Evolutionary conservation across 2,329 filamentous ascomycete species (phyloP).

Genomic region (Dothistroma pini): DNA sequence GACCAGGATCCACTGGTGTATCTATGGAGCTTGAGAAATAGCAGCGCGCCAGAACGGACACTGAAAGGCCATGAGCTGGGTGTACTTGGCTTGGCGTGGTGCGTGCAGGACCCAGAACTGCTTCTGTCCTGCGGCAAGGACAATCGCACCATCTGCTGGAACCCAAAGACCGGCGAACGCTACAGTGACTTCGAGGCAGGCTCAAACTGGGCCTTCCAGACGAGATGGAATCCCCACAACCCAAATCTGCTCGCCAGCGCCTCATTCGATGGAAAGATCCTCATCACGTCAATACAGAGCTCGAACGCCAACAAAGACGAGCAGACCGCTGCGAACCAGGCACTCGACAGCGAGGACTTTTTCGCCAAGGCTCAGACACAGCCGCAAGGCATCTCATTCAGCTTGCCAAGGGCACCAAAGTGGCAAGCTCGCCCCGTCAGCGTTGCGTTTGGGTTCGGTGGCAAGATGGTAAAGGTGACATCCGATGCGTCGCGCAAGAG

Average conservation of each 20-base stretch:
- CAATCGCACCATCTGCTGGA: constrained; percentile 94
- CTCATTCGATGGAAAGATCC: constrained; percentile 95
- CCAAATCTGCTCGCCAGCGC: constrained; percentile 90
- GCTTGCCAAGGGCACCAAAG: constrained; percentile 76
- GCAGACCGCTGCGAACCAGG: constrained; percentile 60
- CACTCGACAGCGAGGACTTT: constrained; percentile 89
- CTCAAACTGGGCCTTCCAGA: constrained; percentile 99
- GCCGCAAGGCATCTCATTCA: constrained; percentile 86
- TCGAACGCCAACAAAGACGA: constrained; percentile 71
- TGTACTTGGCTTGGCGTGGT: constrained; percentile 93
- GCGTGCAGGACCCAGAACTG: constrained; percentile 80
- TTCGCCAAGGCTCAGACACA: constrained; percentile 91
- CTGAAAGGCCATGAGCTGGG: constrained; percentile 92
- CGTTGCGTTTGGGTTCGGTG: constrained; percentile 91
- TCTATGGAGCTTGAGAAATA: constrained; percentile 93
- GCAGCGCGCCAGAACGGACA: constrained; percentile 85
- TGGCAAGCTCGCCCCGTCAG: constrained; percentile 85
- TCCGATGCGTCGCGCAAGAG: constrained; percentile 64
- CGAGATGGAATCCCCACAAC: constrained; percentile 89
- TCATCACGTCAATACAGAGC: constrained; percentile 89
- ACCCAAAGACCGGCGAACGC: constrained; percentile 81
- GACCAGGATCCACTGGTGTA: constrained; percentile 85
- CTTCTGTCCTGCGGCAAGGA: constrained; percentile 94
- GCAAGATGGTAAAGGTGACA: constrained; percentile 78
- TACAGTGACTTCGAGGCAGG: constrained; percentile 94